phyloP scores from a whole-genome alignment of 2,329 filamentous ascomycete species.

The Plectosphaerella plurivora region DNA sequence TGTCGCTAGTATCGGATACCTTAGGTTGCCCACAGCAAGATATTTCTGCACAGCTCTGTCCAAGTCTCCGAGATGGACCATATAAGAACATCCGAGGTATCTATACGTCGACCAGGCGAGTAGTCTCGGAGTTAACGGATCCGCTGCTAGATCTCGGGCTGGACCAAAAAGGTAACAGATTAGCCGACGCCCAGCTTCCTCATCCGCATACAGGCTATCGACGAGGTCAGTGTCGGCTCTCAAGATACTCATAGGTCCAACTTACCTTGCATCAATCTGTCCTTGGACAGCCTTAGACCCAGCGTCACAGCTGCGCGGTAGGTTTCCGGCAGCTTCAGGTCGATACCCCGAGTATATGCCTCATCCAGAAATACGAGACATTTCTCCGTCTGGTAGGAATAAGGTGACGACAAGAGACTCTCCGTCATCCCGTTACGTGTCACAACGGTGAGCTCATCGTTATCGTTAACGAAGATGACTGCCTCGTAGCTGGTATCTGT shows the following conservation, averaged over 20 bases:
- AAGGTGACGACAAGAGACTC: too few species aligned
- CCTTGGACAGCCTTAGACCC: constrained; percentile 62
- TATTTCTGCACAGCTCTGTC: neutral
- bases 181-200: constrained; percentile 63
- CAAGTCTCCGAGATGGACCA: neutral
- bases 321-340: constrained; percentile 54
- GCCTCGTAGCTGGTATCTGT: constrained; percentile 27
- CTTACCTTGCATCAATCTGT: constrained; percentile 32
- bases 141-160: constrained; percentile 52
- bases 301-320: constrained; percentile 66
- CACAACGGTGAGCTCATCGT: too few species aligned
- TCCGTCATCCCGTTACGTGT: too few species aligned
- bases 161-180: constrained; percentile 56
- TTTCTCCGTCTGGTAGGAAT: too few species aligned
- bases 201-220: constrained; percentile 65
- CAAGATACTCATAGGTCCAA: neutral
- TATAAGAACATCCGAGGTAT: neutral
- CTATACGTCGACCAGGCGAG: neutral
- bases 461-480: constrained; percentile 14
- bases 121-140: constrained; percentile 28
- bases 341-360: constrained; percentile 65
- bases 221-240: neutral
- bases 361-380: constrained; percentile 41
- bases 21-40: constrained; percentile 58
- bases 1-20: constrained; percentile 46